Evolutionary conservation across 805 yeast genomes (phyloP), one percentile per base, ranked within the genome.

Genomic region (Metschnikowia borealis): DNA sequence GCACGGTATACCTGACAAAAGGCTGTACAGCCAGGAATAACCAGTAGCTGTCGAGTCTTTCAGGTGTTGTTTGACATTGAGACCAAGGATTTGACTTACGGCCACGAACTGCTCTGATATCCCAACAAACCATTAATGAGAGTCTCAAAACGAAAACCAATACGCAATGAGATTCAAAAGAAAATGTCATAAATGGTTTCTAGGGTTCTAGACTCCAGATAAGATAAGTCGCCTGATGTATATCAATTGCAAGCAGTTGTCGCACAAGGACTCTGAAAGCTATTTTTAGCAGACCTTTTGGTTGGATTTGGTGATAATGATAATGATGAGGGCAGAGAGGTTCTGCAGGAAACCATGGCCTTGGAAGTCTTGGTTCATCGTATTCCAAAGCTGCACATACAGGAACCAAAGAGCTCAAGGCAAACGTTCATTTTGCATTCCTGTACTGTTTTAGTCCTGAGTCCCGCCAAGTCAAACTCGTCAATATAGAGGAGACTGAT

Each of bases 341-440:
- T 53, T 50, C 69, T 63, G 56, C 62, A 64, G 17, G 73, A 68
- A 39, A 63, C 62, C 38, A 67, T 68, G 49, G 67, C 89, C 35
- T 79, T 87, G 57, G 91, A 86, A 61, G 79, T 87, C 0, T 72
- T 91, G 48, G 68, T 90, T 3, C 65, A 47, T 78, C 87, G 0
- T 92, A 89, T 61, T 91, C 88, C 69, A 83, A 85, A 47, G 89
- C 94, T 0, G 65, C 71, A 3, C 84, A 84, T 48, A 66, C 79
- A 5, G 67, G 73, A 5, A 89, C 88, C 58, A 84, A 80, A 50
- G 80, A 83, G 14, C 71, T 91, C 53, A 74, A 83, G 43, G 10
- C 97, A 91, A 65, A 87, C 87, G 0, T 78, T 91, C 94, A 10
- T 91, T 88, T 61, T 90, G 96, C 63, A 74, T 91, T 15, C 97